These are phyloP conservation scores for Boletellus ananas DNA, from an alignment of 768 basidiomycete species.

Conservation along the genomic window DNA sequence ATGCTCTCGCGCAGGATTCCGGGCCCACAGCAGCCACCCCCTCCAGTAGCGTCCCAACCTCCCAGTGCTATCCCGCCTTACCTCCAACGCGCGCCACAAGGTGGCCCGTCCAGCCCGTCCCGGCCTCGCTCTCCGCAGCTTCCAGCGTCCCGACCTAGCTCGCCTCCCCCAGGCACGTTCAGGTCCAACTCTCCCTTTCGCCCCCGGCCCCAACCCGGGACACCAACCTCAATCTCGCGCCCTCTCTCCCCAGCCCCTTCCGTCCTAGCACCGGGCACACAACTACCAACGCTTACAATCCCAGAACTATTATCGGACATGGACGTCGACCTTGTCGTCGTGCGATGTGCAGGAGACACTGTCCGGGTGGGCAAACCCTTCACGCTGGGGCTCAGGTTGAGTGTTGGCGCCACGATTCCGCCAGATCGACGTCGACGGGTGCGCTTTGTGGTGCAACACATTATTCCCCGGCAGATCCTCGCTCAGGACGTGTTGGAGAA, in stretches of 20 bases:
- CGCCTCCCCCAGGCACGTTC: slow-evolving; percentile 49
- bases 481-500: slow-evolving; percentile 11
- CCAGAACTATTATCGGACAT: slow-evolving; percentile 36
- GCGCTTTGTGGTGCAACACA: slow-evolving; percentile 64
- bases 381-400: slow-evolving; percentile 49
- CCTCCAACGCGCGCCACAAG: slow-evolving; percentile 54
- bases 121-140: slow-evolving; percentile 60
- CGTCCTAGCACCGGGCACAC: slow-evolving; percentile 14
- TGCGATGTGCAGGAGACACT: slow-evolving; percentile 41
- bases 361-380: slow-evolving; percentile 59
- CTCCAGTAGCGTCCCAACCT: slow-evolving; percentile 37
- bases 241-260: slow-evolving; percentile 32
- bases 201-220: slow-evolving; percentile 28
- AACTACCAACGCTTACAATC: slow-evolving; percentile 20
- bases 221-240: slow-evolving; percentile 18
- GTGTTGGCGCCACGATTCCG: slow-evolving; percentile 45
- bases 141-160: slow-evolving; percentile 48
- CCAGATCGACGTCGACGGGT: slow-evolving; percentile 35
- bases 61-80: slow-evolving; percentile 74
- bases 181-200: slow-evolving; percentile 43
- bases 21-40: slow-evolving; percentile 34
- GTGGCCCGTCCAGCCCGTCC: slow-evolving; percentile 37
- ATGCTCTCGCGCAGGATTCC: slow-evolving; percentile 83
- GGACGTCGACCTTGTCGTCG: slow-evolving; percentile 56
- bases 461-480: slow-evolving; percentile 40